phyloP scores from a whole-genome alignment of 2,329 filamentous ascomycete genomes.

The Microcyclosporella mali region DNA sequence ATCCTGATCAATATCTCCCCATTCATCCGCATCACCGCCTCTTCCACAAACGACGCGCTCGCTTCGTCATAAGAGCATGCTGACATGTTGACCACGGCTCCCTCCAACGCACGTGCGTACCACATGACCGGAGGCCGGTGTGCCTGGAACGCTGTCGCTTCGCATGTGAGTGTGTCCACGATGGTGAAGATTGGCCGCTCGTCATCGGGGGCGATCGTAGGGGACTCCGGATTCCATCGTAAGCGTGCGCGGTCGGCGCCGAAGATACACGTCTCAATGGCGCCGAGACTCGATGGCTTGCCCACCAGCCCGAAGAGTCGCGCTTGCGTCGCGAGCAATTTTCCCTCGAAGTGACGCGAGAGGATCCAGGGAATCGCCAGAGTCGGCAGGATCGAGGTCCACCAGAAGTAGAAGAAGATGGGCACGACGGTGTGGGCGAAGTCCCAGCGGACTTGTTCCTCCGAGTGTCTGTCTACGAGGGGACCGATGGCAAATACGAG shows the following conservation, averaged over 20 bases:
- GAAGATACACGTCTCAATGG: not conserved
- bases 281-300: not conserved
- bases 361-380: not conserved
- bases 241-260: not conserved
- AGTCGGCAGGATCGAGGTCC: not conserved
- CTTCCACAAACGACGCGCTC: not conserved
- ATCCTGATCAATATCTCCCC: not conserved
- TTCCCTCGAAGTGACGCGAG: not conserved
- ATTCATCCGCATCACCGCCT: not conserved
- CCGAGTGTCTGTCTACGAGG: too few relatives aligned
- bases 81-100: not conserved
- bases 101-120: not conserved
- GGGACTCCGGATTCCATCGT: not conserved
- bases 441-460: too few relatives aligned
- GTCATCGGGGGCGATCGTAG: not conserved
- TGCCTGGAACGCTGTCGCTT: not conserved
- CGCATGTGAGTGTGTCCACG: not conserved
- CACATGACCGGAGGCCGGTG: not conserved
- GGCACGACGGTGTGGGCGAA: too few relatives aligned
- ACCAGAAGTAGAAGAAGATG: not conserved
- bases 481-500: too few relatives aligned
- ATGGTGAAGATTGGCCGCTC: not conserved
- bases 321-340: not conserved
- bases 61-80: not conserved
- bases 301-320: not conserved